A percentile compares a stretch with the other conserved stretches of the same genome.
Conservation (phyloP, 2,329 filamentous ascomycete species). For the Colletotrichum kahawae region DNA sequence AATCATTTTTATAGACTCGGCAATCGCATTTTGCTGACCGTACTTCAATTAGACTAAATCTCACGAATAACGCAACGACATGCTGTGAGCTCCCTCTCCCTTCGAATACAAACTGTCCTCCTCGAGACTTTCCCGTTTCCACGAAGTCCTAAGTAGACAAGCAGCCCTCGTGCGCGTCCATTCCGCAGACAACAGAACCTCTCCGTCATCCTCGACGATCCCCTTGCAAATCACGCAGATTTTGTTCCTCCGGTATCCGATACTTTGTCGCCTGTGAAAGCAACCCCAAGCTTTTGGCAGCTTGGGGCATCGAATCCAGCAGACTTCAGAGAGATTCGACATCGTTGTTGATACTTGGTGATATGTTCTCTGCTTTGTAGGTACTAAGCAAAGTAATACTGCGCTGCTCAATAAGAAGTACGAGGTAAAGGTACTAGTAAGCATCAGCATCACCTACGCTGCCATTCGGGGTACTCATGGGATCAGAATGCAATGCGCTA, state of each 20-base stretch:
- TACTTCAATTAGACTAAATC: background rate
- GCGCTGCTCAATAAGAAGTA: background rate
- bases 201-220: background rate
- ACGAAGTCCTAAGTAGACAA: background rate
- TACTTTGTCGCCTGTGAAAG: rapidly evolving
- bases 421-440: background rate
- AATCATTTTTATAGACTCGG: rapidly evolving
- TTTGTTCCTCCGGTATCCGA: background rate
- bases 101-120: background rate
- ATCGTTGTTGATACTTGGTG: background rate
- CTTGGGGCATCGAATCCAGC: rapidly evolving
- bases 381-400: background rate
- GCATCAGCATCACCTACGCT: background rate
- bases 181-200: background rate
- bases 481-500: background rate
- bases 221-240: background rate
- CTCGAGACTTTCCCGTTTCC: background rate
- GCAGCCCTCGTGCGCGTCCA: rapidly evolving
- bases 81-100: background rate
- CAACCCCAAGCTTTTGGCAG: background rate
- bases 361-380: background rate
- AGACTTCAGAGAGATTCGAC: background rate
- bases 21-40: rapidly evolving
- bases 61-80: background rate
- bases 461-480: rapidly evolving